Evolutionary conservation across 306 rosid species (phyloP), one percentile per base, ranked within the genome.

Genomic region (Astragalus glycyphyllos): DNA sequence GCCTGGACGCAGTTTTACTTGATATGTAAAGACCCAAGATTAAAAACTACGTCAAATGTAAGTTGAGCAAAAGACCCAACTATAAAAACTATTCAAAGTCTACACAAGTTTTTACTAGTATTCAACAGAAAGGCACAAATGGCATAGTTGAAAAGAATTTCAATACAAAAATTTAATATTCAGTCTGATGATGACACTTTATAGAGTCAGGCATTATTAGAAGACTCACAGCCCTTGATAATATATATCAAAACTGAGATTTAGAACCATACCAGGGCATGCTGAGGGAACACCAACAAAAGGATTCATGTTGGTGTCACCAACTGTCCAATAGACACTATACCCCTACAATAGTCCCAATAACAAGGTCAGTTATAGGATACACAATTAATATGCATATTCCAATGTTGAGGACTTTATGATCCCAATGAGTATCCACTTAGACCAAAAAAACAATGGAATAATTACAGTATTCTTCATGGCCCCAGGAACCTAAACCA

Each of bases 231-330:
- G 79, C 90, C 83, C 92, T 81, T 81, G 80, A 80, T 71, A 77
- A 64, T 68, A 73, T 76, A 75, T 77, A 81, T 86, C 81, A 86
- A 82, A 83, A 69, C 73, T 76, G 82, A 86, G 93, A 87, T 81
- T 85, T 83, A 90, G 92, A 87, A 88, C 87, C 95, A 92, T 88
- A 90, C 96, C 96, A 84, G 87, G 82, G 88, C 77, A 83, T 55
- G 92, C 85, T 85, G 96, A 71, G 91, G 88, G 83, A 83, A 86
- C 98, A 92, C 92, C 89, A 92, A 88, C 98, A 92, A 75, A 82
- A 75, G 76, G 63, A 81, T 83, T 80, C 86, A 81, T 85, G 89
- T 86, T 90, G 91, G 96, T 92, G 88, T 86, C 81, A 92, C 96
- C 74, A 92, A 77, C 64, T 82, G 84, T 86, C 90, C 90, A 88